A percentile compares a stretch with the other conserved stretches of the same genome.
Evolutionary conservation across 2,329 filamentous ascomycete genomes (phyloP).

Genomic region (Diaporthe australafricana): DNA sequence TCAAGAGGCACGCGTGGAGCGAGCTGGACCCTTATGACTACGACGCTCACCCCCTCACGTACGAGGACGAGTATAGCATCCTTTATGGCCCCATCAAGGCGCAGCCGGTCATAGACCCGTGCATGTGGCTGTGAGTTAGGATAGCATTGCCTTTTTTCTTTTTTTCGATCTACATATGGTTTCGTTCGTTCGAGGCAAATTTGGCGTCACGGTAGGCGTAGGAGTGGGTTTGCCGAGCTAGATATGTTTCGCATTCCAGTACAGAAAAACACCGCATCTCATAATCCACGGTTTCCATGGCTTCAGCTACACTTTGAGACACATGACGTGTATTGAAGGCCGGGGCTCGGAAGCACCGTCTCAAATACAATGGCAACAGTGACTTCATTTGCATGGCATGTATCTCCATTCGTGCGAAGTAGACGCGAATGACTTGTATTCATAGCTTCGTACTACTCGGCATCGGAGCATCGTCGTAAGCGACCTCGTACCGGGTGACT

Average conservation of each 20-base stretch:
- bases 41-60: conserved; percentile 17
- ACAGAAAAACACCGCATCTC: not conserved
- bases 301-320: not conserved
- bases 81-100: conserved; percentile 16
- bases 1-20: conserved; percentile 35
- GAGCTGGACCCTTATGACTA: conserved; percentile 26
- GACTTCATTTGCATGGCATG: not conserved
- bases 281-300: not conserved
- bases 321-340: not conserved
- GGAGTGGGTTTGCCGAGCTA: not conserved
- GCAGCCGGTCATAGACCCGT: conserved; percentile 32
- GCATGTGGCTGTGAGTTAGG: conserved; percentile 25
- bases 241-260: conserved; percentile 14
- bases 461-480: not conserved
- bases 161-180: no score
- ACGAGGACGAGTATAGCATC: conserved; percentile 32
- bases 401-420: not conserved
- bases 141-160: not conserved
- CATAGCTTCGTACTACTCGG: not conserved
- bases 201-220: conserved; percentile 1
- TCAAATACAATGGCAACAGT: not conserved
- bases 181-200: not conserved
- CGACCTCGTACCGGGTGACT: conserved; percentile 18
- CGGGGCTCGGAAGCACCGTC: not conserved
- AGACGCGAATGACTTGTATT: not conserved